Base-by-base conservation (phyloP, 345 rosid species). In the Moricandia arvensis region DNA sequence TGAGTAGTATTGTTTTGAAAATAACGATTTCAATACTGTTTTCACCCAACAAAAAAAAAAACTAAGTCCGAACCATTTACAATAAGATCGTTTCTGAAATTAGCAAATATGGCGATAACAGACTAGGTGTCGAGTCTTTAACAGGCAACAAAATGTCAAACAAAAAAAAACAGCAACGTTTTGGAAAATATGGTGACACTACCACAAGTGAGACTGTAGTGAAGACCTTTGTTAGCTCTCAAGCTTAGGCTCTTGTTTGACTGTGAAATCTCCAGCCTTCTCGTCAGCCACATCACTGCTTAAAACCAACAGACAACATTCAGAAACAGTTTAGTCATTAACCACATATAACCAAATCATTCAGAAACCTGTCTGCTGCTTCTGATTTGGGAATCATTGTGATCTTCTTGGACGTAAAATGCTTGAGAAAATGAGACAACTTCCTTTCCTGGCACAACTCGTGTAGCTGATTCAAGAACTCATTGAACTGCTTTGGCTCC, bases 401-500 rank as follows among this genome's bases (percentile, higher is more conserved):
- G 67, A 91, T 68, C 26, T 63, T 85, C 75, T 81, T 84, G 1
- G 90, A 83, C 10, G 70, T 79, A 35, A 91, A 86, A 35, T 82
- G 74, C 60, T 83, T 75, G 3, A 75, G 81, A 79, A 94, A 88
- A 71, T 57, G 68, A 8, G 66, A 59, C 2, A 83, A 69, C 18
- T 78, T 80, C 21, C 79, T 80, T 69, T 82, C 82, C 78, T 38
- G 68, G 77, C 90, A 82, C 60, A 83, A 77, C 62, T 55, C 57
- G 68, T 59, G 62, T 69, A 89, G 84, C 34, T 70, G 60, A 29
- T 73, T 76, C 62, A 91, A 65, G 61, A 90, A 85, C 75, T 87
- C 88, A 41, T 94, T 90, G 87, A 86, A 94, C 55, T 84, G 86
- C 62, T 86, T 83, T 10, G 97, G 98, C 72, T 94, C 96, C 98